Percentiles rank a stretch among this genome's conserved stretches.
These are phyloP conservation scores for Inga oerstediana DNA, from an alignment of 306 rosid species.

Conservation along the genomic window DNA sequence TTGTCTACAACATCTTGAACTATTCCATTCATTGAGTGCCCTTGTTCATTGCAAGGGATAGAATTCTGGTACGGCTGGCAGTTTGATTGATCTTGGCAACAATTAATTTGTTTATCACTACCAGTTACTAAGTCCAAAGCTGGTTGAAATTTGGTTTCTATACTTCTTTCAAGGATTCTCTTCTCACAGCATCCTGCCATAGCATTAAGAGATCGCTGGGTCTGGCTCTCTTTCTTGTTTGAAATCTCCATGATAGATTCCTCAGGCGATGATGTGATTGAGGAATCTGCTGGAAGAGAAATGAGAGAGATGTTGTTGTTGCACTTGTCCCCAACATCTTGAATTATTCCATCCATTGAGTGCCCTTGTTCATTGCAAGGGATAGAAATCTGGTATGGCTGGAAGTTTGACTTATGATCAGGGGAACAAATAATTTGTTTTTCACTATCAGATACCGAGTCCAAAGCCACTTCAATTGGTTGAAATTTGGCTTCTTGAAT, in stretches of 20 bases:
- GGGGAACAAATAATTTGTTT: constrained; percentile 25
- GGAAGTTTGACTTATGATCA: constrained; percentile 28
- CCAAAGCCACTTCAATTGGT: constrained; percentile 18
- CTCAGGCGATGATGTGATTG: constrained; percentile 36
- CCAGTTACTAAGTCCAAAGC: constrained; percentile 27
- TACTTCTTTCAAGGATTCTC: not conserved
- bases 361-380: constrained; percentile 23
- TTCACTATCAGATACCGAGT: constrained; percentile 31
- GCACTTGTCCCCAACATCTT: constrained; percentile 35
- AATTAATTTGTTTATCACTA: constrained; percentile 32
- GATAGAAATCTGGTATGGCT: constrained; percentile 23
- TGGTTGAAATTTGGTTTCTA: constrained; percentile 38
- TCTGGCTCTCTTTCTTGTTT: constrained; percentile 38
- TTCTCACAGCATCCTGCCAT: constrained; percentile 31
- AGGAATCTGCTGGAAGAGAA: constrained; percentile 34
- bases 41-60: constrained; percentile 25
- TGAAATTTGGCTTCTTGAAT: constrained; percentile 35
- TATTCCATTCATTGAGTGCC: constrained; percentile 22
- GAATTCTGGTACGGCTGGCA: constrained; percentile 24
- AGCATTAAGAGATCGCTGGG: constrained; percentile 35
- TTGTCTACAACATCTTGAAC: constrained; percentile 36
- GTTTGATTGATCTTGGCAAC: constrained; percentile 23
- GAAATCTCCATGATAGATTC: constrained; percentile 32
- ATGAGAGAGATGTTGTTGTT: constrained; percentile 22
- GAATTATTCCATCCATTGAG: constrained; percentile 27